phyloP scores from a whole-genome alignment of 2,329 filamentous ascomycete genomes.

The Esteya vermicola region DNA sequence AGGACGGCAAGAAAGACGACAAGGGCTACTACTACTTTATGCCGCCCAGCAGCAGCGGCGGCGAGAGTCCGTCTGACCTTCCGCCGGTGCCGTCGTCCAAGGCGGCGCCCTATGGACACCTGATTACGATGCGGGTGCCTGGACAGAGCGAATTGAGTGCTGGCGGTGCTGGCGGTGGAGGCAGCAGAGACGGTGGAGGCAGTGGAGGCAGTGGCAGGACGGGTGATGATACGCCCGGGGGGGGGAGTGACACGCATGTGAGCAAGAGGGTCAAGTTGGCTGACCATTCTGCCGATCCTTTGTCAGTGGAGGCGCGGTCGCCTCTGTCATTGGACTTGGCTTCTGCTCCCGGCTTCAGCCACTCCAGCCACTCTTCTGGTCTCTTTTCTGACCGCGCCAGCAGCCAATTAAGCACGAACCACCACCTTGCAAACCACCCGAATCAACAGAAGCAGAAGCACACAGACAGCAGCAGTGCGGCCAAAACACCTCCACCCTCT shows the following conservation, averaged over 20 bases:
- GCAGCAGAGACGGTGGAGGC: neutral
- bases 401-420: too few relatives aligned
- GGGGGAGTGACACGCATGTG: constrained; percentile 14
- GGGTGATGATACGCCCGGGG: too few relatives aligned
- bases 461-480: neutral
- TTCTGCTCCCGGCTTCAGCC: neutral
- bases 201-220: too few relatives aligned
- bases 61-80: too few relatives aligned
- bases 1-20: constrained; percentile 38
- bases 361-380: neutral
- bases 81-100: constrained; percentile 30
- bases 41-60: constrained; percentile 27
- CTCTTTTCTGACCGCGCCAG: neutral
- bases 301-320: neutral
- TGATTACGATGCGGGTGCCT: constrained; percentile 28
- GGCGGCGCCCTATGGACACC: constrained; percentile 32
- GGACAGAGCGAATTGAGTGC: constrained; percentile 6
- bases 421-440: too few relatives aligned
- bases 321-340: neutral
- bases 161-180: neutral
- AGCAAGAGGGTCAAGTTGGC: constrained; percentile 23
- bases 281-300: neutral
- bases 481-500: neutral
- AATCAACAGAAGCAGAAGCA: neutral
- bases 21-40: constrained; percentile 40